Conservation (phyloP, 495 filamentous ascomycete genomes). For the Penicillium paxilli region DNA sequence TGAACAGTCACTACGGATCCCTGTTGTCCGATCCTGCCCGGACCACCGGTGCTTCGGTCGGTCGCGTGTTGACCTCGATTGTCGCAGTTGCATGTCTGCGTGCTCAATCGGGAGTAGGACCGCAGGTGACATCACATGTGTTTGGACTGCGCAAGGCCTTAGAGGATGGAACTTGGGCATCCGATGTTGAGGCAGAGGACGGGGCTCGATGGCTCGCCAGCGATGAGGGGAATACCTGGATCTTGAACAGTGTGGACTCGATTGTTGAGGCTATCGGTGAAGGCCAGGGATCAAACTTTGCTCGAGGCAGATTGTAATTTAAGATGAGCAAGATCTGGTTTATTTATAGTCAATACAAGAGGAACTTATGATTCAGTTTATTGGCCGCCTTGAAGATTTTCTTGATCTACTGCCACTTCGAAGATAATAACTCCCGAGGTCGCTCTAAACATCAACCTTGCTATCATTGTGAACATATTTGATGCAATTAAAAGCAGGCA, state of each 20-base stretch:
- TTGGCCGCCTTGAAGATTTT: no score
- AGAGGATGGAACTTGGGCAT: conserved; percentile 60
- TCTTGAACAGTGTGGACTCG: conserved; percentile 66
- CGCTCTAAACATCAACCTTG: no score
- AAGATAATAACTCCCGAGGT: no score
- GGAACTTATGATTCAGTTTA: no score
- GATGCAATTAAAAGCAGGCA: no score
- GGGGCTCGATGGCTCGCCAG: conserved; percentile 64
- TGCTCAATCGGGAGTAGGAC: conserved; percentile 74
- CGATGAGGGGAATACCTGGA: conserved; percentile 73
- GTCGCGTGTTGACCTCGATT: conserved; percentile 64
- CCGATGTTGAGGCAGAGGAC: conserved; percentile 53
- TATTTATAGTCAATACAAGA: no score
- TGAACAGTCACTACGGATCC: conserved; percentile 68
- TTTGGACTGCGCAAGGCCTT: conserved; percentile 72
- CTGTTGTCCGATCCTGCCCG: conserved; percentile 68
- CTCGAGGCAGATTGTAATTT: conserved; percentile 52
- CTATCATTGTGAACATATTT: no score
- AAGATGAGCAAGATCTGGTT: conserved; percentile 22
- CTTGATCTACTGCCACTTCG: no score
- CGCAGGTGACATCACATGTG: conserved; percentile 74
- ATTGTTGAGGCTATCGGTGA: conserved; percentile 64
- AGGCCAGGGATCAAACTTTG: conserved; percentile 60
- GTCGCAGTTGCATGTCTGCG: conserved; percentile 69
- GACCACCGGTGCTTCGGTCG: conserved; percentile 48